phyloP scores from a whole-genome alignment of 2,329 filamentous ascomycete genomes.

The Exophiala dermatitidis region DNA sequence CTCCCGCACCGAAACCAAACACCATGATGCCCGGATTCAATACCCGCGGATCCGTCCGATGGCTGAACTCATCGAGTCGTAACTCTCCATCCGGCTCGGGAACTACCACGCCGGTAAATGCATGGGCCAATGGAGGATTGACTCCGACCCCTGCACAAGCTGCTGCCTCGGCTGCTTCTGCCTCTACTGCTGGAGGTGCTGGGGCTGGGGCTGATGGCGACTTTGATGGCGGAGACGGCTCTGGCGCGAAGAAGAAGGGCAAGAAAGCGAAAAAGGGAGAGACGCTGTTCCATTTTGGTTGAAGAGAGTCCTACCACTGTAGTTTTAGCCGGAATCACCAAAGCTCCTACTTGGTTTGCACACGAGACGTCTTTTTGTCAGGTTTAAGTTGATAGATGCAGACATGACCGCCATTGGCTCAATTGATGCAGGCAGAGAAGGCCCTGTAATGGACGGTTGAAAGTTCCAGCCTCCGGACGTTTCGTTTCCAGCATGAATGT shows the following conservation, averaged over 20 bases:
- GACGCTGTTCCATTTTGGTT: constrained; percentile 38
- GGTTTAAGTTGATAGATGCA: too few species aligned
- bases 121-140: constrained; percentile 33
- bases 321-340: too few species aligned
- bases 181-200: constrained; percentile 12
- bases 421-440: too few species aligned
- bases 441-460: too few species aligned
- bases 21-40: constrained; percentile 42
- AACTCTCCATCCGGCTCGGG: constrained; percentile 29
- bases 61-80: constrained; percentile 29
- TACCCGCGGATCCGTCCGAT: constrained; percentile 42
- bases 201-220: constrained; percentile 25
- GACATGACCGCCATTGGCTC: too few species aligned
- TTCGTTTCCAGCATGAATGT: too few species aligned
- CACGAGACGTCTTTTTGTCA: too few species aligned
- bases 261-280: constrained; percentile 38
- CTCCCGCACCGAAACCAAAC: constrained; percentile 63
- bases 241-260: constrained; percentile 25
- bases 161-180: constrained; percentile 10
- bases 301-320: neutral
- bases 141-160: constrained; percentile 22
- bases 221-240: constrained; percentile 23
- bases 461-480: too few species aligned
- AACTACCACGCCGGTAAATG: constrained; percentile 30
- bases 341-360: too few species aligned